Evolutionary conservation across 1,139 yeast species (phyloP).

Genomic region (Pichia sp.): DNA sequence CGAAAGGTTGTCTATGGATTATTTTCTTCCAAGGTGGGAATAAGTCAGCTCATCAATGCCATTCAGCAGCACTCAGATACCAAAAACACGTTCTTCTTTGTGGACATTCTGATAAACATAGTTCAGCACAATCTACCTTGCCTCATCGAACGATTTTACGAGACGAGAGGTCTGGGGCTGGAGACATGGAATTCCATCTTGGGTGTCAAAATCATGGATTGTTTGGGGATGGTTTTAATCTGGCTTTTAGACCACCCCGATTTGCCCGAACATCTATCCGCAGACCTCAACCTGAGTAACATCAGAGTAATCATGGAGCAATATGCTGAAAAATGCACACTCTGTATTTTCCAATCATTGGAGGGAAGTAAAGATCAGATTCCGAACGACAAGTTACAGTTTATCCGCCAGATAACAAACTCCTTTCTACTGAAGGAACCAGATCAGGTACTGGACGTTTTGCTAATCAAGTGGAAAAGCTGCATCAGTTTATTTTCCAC

Average conservation of each 20-base stretch:
- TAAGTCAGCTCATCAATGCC: constrained; percentile 6
- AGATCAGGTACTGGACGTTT: neutral
- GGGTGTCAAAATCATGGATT: constrained; percentile 7
- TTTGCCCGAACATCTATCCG: neutral
- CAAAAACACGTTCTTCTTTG: neutral
- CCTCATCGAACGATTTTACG: neutral
- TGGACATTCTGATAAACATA: constrained; percentile 4
- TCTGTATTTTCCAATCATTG: neutral
- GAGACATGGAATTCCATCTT: constrained; percentile 9
- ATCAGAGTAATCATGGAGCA: neutral
- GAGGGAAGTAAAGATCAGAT: neutral
- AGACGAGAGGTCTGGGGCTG: neutral
- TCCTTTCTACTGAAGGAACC: constrained; percentile 9
- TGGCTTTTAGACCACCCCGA: constrained; percentile 10
- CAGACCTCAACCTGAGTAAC: neutral
- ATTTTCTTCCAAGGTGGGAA: constrained; percentile 2
- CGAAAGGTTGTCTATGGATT: constrained; percentile 6
- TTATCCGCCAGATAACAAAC: neutral
- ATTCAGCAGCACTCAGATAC: neutral
- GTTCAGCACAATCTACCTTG: neutral
- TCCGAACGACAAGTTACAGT: neutral
- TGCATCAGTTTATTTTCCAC: neutral
- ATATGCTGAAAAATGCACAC: neutral
- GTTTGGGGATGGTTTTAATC: constrained; percentile 1
- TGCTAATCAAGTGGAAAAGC: constrained; percentile 10